Percentiles rank a stretch among this genome's conserved stretches.
Evolutionary conservation across 345 rosid genomes (phyloP).

Genomic region (Euphorbia tirucalli): DNA sequence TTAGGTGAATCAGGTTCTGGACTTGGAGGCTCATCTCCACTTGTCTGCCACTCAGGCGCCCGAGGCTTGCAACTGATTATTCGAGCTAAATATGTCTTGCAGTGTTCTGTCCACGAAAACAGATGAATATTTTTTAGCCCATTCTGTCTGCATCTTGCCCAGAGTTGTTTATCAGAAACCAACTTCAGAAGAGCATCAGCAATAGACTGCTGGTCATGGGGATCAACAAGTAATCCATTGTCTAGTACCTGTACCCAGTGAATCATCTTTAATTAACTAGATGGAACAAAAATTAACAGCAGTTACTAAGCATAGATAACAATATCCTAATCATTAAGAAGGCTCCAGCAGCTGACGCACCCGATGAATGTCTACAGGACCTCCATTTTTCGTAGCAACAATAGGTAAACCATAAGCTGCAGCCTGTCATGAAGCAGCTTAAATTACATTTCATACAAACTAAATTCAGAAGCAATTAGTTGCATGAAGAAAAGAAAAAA

Average conservation of each 20-base stretch:
- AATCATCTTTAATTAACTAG: constrained; percentile 4
- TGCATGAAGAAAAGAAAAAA: not conserved
- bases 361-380: constrained; percentile 93
- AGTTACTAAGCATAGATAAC: not conserved
- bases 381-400: constrained; percentile 96
- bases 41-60: constrained; percentile 23
- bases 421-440: constrained; percentile 53
- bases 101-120: constrained; percentile 29
- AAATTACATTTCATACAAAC: not conserved
- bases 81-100: constrained; percentile 24
- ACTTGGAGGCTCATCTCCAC: constrained; percentile 16
- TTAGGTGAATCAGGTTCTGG: constrained; percentile 19
- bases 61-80: constrained; percentile 24
- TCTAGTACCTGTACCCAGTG: constrained; percentile 26
- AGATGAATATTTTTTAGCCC: constrained; percentile 28
- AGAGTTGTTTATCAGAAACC: constrained; percentile 29
- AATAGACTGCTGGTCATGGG: constrained; percentile 26
- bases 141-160: constrained; percentile 28
- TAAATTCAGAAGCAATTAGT: not conserved
- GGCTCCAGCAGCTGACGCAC: constrained; percentile 33
- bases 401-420: constrained; percentile 94
- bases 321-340: constrained; percentile 11
- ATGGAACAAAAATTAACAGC: constrained; percentile 2
- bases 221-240: constrained; percentile 30
- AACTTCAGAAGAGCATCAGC: constrained; percentile 30